A percentile compares a stretch with the other conserved stretches of the same genome.
Conservation (phyloP, 139 green algal species). For the Chlamydomonas asymmetrica region DNA sequence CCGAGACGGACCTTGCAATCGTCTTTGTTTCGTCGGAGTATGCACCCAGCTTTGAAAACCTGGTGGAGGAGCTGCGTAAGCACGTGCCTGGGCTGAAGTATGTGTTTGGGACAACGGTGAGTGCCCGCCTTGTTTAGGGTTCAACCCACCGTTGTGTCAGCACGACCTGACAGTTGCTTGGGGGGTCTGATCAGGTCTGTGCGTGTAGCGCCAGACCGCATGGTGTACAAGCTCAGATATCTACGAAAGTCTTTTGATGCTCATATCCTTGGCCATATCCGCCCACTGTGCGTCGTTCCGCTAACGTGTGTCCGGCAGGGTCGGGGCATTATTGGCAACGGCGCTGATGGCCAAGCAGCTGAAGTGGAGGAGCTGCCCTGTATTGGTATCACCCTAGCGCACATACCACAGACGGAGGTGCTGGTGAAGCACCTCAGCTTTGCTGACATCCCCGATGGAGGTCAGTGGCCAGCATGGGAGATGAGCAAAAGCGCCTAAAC, state of each 20-base stretch:
- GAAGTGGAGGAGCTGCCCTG: conserved; percentile 47
- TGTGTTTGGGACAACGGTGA: conserved; percentile 35
- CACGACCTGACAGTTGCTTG: not conserved
- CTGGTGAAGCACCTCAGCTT: conserved; percentile 27
- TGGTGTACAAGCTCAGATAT: not conserved
- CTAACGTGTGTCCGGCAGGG: too few species aligned
- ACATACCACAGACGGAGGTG: conserved; percentile 33
- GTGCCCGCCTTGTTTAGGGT: not conserved
- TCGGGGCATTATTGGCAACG: conserved; percentile 15
- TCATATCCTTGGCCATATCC: not conserved
- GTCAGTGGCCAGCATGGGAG: conserved; percentile 2
- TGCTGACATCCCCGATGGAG: conserved; percentile 43
- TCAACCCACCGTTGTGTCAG: not conserved
- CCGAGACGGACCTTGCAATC: too few species aligned
- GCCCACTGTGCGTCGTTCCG: too few species aligned
- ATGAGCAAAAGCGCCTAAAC: not conserved
- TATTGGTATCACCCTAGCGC: conserved; percentile 35
- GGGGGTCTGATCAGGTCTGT: not conserved
- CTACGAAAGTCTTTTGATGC: not conserved
- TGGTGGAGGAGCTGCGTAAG: conserved; percentile 17
- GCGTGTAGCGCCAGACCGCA: not conserved
- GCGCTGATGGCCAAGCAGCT: conserved; percentile 10
- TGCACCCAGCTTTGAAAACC: too few species aligned
- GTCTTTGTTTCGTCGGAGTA: too few species aligned
- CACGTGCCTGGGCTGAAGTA: conserved; percentile 34